phyloP scores from a whole-genome alignment of 257 asterid species.

The Coffea eugenioides region DNA sequence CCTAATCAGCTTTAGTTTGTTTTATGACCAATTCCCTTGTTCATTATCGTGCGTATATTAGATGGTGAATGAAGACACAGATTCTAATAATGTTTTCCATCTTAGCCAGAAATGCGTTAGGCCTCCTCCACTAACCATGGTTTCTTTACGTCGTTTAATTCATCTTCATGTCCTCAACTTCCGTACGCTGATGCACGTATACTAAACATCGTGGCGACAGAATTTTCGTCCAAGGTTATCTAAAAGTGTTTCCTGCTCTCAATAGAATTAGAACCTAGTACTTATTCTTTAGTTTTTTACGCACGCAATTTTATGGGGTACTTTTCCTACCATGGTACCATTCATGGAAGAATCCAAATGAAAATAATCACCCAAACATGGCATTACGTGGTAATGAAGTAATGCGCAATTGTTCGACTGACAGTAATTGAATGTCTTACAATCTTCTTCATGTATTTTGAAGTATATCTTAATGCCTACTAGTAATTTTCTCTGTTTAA shows the following conservation, averaged over 20 bases:
- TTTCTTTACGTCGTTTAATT: neutral
- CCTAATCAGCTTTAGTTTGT: neutral
- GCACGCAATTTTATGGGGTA: neutral
- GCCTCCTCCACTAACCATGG: constrained; percentile 5
- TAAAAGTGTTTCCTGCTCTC: neutral
- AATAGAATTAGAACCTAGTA: neutral
- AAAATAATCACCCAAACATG: too few species aligned
- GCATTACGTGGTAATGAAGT: neutral
- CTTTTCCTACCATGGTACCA: neutral
- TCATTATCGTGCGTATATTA: neutral
- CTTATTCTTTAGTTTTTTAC: neutral
- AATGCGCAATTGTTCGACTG: neutral
- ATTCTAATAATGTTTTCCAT: neutral
- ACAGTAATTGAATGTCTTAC: neutral
- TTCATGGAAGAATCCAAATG: neutral
- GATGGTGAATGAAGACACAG: neutral
- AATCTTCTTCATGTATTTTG: too few species aligned
- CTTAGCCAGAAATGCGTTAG: neutral
- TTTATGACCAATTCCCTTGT: neutral
- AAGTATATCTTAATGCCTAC: neutral
- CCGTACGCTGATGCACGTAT: neutral
- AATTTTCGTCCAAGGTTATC: neutral
- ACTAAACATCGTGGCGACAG: neutral
- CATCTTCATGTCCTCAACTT: neutral
- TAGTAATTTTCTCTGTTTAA: neutral